These are phyloP conservation scores for Peziza echinospora DNA, from an alignment of 495 filamentous ascomycete species.

Conservation along the genomic window DNA sequence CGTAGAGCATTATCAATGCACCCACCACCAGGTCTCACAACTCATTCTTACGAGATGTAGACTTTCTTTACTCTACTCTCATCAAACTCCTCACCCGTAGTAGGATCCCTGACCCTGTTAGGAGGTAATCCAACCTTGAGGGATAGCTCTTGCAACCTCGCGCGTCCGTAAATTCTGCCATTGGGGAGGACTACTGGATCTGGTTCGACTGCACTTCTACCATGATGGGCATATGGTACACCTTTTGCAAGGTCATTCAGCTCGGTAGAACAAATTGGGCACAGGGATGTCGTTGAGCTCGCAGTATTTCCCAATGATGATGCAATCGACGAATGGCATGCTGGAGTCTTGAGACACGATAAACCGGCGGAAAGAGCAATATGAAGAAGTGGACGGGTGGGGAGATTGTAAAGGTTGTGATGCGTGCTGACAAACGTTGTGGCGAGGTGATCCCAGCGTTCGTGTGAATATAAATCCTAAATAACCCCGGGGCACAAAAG, in stretches of 20 bases:
- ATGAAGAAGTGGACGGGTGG: slow-evolving; percentile 64
- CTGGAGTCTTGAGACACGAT: slow-evolving; percentile 84
- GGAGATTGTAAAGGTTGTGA: slow-evolving; percentile 68
- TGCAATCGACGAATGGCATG: slow-evolving; percentile 38
- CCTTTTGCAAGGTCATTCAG: slow-evolving; percentile 72
- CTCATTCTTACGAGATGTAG: slow-evolving; percentile 64
- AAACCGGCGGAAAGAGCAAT: slow-evolving; percentile 79
- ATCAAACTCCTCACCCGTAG: slow-evolving; percentile 44
- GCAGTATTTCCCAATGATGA: slow-evolving; percentile 22
- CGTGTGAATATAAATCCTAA: slow-evolving; percentile 47
- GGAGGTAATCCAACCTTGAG: slow-evolving; percentile 42
- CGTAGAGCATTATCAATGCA: too few species aligned
- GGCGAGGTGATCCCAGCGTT: slow-evolving; percentile 58
- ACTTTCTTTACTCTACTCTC: slow-evolving; percentile 53
- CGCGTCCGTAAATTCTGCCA: slow-evolving; percentile 59
- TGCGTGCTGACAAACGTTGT: slow-evolving; percentile 66
- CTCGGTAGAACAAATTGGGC: slow-evolving; percentile 88
- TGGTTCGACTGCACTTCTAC: slow-evolving; percentile 71
- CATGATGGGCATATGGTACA: slow-evolving; percentile 85
- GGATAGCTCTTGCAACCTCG: slow-evolving; percentile 51
- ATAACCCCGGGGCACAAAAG: background rate
- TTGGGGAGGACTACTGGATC: slow-evolving; percentile 79
- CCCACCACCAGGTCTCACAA: too few species aligned
- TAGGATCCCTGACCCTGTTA: slow-evolving; percentile 61
- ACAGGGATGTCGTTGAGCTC: slow-evolving; percentile 43